Percentiles rank a stretch among this genome's conserved stretches.
These are phyloP conservation scores for Agroathelia rolfsii DNA, from an alignment of 1,284 basidiomycete species.

Conservation along the genomic window DNA sequence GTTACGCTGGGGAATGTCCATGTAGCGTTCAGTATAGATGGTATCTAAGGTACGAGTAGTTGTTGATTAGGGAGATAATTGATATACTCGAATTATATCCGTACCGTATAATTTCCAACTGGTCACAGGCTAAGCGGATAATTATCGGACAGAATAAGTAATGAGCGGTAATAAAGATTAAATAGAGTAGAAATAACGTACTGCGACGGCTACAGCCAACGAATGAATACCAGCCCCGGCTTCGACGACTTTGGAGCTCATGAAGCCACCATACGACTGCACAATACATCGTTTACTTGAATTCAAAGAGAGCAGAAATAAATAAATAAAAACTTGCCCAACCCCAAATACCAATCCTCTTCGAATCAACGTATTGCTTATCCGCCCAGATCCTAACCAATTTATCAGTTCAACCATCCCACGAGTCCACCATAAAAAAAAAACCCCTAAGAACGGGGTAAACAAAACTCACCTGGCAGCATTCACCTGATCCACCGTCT, in stretches of 20 bases:
- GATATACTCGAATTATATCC: too few species aligned
- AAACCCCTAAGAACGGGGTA: slow-evolving; percentile 7
- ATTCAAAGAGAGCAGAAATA: not conserved
- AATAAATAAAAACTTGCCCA: slow-evolving; percentile 53
- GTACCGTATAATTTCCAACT: slow-evolving; percentile 82
- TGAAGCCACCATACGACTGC: slow-evolving; percentile 89
- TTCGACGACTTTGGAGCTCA: slow-evolving; percentile 87
- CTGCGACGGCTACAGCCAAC: slow-evolving; percentile 83
- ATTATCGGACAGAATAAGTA: too few species aligned
- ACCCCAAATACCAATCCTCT: slow-evolving; percentile 88
- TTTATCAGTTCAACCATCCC: slow-evolving; percentile 3
- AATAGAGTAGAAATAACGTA: slow-evolving; percentile 31
- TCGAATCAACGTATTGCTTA: slow-evolving; percentile 71
- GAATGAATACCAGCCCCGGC: slow-evolving; percentile 78
- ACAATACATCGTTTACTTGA: too few species aligned
- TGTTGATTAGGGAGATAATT: slow-evolving; percentile 9
- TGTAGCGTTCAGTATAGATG: slow-evolving; percentile 95
- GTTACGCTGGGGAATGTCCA: slow-evolving; percentile 77
- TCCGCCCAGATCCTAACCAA: slow-evolving; percentile 55
- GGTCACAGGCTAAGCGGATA: slow-evolving; percentile 78
- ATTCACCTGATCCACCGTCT: slow-evolving; percentile 81
- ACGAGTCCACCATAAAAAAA: too few species aligned
- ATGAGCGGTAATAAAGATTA: too few species aligned
- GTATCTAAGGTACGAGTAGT: slow-evolving; percentile 45
- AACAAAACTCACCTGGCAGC: slow-evolving; percentile 57